These are phyloP conservation scores for Scheffersomyces amazonensis DNA, from an alignment of 805 yeast genomes.

Conservation along the genomic window DNA sequence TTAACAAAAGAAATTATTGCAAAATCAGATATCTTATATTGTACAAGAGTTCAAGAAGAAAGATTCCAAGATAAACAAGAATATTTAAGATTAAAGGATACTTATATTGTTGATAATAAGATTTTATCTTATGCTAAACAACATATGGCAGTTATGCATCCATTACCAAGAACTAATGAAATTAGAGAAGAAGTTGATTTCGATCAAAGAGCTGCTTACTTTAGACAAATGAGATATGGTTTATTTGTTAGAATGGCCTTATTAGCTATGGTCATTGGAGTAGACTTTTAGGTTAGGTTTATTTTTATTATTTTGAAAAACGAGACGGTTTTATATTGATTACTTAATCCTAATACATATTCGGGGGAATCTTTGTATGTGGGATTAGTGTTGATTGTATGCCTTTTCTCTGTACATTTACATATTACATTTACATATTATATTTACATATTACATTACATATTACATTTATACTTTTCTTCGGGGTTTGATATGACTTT, in stretches of 20 bases:
- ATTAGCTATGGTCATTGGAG: constrained; percentile 96
- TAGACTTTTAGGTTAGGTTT: constrained; percentile 55
- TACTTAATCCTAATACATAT: too few relatives aligned
- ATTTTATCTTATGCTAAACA: constrained; percentile 90
- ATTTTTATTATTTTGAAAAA: too few relatives aligned
- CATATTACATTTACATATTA: constrained; percentile 2
- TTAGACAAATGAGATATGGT: constrained; percentile 99
- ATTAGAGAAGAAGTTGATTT: constrained; percentile 98
- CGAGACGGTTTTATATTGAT: too few relatives aligned
- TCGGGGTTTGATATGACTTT: too few relatives aligned
- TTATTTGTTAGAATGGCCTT: constrained; percentile 98
- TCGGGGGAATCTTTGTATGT: not conserved
- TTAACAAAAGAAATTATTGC: constrained; percentile 84
- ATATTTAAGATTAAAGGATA: constrained; percentile 85
- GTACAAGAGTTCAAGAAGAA: constrained; percentile 98
- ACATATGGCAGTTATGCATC: constrained; percentile 99
- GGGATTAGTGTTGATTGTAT: too few relatives aligned
- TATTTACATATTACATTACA: not conserved
- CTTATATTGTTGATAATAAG: constrained; percentile 89
- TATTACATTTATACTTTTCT: too few relatives aligned
- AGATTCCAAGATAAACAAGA: constrained; percentile 76
- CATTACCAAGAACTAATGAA: constrained; percentile 95
- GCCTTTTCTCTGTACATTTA: not conserved
- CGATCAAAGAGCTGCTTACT: constrained; percentile 98
- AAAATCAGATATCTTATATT: constrained; percentile 90